These are phyloP conservation scores for Colletotrichum ledebouriae DNA, from an alignment of 2,329 filamentous ascomycete species.

Conservation along the genomic window DNA sequence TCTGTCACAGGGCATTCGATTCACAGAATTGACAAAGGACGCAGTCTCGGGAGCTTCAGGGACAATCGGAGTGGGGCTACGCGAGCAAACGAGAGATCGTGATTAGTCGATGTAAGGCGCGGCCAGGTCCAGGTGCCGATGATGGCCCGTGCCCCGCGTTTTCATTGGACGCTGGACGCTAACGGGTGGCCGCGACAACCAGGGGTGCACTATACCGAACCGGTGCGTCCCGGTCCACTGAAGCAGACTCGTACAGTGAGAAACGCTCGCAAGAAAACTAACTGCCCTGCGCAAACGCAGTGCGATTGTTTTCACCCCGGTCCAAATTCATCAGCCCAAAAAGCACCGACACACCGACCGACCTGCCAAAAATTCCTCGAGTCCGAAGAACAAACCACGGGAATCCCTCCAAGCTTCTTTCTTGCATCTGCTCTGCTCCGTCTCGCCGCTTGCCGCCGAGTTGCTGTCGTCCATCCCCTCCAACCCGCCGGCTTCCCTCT, in stretches of 20 bases:
- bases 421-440: too few relatives aligned
- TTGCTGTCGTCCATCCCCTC: too few relatives aligned
- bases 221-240: neutral
- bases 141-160: conserved; percentile 14
- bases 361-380: conserved; percentile 7
- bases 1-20: neutral
- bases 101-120: neutral
- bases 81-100: neutral
- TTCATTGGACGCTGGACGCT: neutral
- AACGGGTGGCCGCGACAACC: conserved; percentile 35
- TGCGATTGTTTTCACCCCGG: neutral
- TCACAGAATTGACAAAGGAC: neutral
- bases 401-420: conserved; percentile 14
- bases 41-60: conserved; percentile 40
- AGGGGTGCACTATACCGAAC: conserved; percentile 8
- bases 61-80: conserved; percentile 17
- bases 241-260: neutral
- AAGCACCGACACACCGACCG: neutral
- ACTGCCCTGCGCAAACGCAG: too few relatives aligned
- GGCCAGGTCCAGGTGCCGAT: conserved; percentile 20
- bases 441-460: too few relatives aligned
- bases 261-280: conserved; percentile 26
- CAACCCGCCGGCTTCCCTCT: neutral
- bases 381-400: neutral
- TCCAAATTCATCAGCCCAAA: conserved; percentile 15